These are phyloP conservation scores for Debaryomyces psychrophilus DNA, from an alignment of 1,139 yeast species.

Conservation along the genomic window DNA sequence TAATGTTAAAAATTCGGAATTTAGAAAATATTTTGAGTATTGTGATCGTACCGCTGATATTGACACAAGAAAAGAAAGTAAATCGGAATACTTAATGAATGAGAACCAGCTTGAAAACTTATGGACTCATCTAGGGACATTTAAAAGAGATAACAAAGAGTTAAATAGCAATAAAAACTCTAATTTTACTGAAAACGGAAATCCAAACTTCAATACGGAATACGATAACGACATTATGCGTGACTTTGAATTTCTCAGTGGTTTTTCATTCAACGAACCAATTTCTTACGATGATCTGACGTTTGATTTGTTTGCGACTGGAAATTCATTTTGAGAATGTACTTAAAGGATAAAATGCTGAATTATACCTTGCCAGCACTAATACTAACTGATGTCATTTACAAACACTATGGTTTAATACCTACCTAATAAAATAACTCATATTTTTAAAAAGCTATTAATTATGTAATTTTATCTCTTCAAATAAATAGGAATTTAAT, in stretches of 20 bases:
- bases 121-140: background rate
- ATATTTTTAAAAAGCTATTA: no score
- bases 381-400: no score
- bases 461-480: no score
- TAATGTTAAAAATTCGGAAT: background rate
- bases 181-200: background rate
- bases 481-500: no score
- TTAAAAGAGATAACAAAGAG: background rate
- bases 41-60: background rate
- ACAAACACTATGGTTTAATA: no score
- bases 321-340: background rate
- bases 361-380: no score
- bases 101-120: background rate
- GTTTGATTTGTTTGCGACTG: background rate
- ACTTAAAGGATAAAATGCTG: no score
- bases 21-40: background rate
- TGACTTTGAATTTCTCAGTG: background rate
- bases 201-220: background rate
- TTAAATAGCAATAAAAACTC: background rate
- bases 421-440: no score
- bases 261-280: background rate
- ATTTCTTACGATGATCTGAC: background rate
- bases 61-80: background rate
- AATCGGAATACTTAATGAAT: background rate
- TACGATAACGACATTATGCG: background rate